Evolutionary conservation across 1,284 basidiomycete species (phyloP), one percentile per base, ranked within the genome.

Genomic region (Omphalotus olearius): DNA sequence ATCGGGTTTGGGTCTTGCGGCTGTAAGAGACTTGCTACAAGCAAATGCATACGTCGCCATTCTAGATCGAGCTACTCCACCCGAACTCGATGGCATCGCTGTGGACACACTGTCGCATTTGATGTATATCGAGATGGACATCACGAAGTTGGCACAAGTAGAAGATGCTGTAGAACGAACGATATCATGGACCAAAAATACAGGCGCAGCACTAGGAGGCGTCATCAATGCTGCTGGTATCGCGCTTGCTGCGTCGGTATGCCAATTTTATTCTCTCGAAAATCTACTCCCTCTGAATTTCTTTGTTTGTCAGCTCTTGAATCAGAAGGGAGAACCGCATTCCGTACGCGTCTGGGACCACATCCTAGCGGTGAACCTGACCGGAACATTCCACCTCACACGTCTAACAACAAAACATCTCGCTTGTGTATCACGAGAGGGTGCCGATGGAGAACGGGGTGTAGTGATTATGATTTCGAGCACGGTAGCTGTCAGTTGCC

Each of bases 181-280:
- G 2, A 66, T 73, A 1, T 60, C 64, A 41, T 81, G 78, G 79
- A 60, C 72, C 4, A 55, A 66, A 26, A 63, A 65, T 42, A 76
- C 73, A 0, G 65, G 66, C 10, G 75, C 76, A 4, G 60, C 62
- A 14, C 61, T 81, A 7, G 77, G 77, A 13, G 79, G 79, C 10
- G 71, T 82, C 6, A 69, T 82, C 23, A 78, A 78, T 60, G 76
- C 75, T 56, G 79, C 79, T 7, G 79, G 79, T 11, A 69, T 79
- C 0, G 78, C 60, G 6, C 58, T 56, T 23, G 43, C 49, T 13
- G 52, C 47, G 23, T 23, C 46, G 50, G 55, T 54, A 25, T 28
- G 50, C 42, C 37, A 6, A 6, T 20, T 16, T 39, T 3, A n/a
- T 18, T 17, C 16, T 38, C 28, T 35, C 36, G 25, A n/a, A 35